These are phyloP conservation scores for Populus ilicifolia DNA, from an alignment of 345 rosid species.

Conservation along the genomic window DNA sequence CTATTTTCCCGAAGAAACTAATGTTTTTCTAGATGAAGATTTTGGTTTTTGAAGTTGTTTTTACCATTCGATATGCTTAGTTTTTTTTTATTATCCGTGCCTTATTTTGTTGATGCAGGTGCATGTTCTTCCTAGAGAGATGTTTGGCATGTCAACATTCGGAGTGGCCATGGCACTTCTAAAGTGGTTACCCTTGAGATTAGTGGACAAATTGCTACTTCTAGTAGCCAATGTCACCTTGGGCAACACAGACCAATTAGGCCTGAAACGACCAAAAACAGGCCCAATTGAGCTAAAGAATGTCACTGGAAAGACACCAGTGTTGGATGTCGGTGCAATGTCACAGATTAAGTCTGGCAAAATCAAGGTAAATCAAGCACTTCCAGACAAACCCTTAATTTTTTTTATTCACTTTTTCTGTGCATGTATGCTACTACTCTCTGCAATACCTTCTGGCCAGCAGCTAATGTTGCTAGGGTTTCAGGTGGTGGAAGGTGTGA, in stretches of 20 bases:
- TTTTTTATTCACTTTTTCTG: neutral
- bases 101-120: constrained; percentile 37
- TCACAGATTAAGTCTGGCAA: constrained; percentile 64
- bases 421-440: neutral
- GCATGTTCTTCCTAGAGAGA: constrained; percentile 87
- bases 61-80: too few species aligned
- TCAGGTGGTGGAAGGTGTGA: constrained; percentile 69
- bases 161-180: constrained; percentile 73
- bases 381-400: too few species aligned
- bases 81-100: neutral
- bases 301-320: constrained; percentile 83
- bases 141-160: constrained; percentile 79
- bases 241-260: constrained; percentile 67
- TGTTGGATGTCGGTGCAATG: constrained; percentile 77
- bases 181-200: constrained; percentile 66
- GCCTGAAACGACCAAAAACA: constrained; percentile 80
- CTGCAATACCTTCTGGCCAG: neutral
- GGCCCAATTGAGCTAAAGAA: constrained; percentile 92
- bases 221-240: constrained; percentile 43
- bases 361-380: constrained; percentile 50
- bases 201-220: constrained; percentile 62
- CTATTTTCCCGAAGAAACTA: neutral
- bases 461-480: constrained; percentile 13
- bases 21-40: neutral
- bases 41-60: too few species aligned